Percentiles rank a stretch among this genome's conserved stretches.
These are phyloP conservation scores for Psophocarpus tetragonolobus DNA, from an alignment of 306 rosid species.

Conservation along the genomic window DNA sequence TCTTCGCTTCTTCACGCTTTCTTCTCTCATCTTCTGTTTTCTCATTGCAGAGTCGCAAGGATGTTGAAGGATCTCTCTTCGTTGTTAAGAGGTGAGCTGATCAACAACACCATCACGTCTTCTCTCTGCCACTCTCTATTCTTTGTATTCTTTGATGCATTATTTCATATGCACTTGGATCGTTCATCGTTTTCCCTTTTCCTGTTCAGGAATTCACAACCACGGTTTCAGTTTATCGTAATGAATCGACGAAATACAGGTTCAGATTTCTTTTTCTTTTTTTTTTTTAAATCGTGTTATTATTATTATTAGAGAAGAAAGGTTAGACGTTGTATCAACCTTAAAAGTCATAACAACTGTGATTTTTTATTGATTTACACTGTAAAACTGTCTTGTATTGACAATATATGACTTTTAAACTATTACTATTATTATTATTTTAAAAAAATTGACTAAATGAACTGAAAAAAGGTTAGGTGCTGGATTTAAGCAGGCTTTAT, in stretches of 20 bases:
- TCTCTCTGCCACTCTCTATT: not conserved
- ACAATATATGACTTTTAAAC: no score
- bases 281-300: not conserved
- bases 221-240: constrained; percentile 92
- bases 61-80: constrained; percentile 98
- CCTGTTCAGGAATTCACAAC: constrained; percentile 68
- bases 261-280: constrained; percentile 23
- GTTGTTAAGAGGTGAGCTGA: constrained; percentile 95
- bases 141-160: constrained; percentile 1
- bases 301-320: not conserved
- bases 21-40: not conserved
- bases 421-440: not conserved
- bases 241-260: constrained; percentile 96
- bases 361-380: no score
- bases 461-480: not conserved
- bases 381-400: no score
- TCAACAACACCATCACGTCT: not conserved
- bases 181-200: not conserved
- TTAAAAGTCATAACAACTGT: no score
- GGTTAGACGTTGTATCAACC: no score
- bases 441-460: not conserved
- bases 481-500: not conserved
- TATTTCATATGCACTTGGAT: constrained; percentile 16
- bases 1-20: not conserved
- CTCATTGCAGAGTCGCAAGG: constrained; percentile 74